phyloP scores from a whole-genome alignment of 1,139 yeast species.

The Diutina scorzettiae region DNA sequence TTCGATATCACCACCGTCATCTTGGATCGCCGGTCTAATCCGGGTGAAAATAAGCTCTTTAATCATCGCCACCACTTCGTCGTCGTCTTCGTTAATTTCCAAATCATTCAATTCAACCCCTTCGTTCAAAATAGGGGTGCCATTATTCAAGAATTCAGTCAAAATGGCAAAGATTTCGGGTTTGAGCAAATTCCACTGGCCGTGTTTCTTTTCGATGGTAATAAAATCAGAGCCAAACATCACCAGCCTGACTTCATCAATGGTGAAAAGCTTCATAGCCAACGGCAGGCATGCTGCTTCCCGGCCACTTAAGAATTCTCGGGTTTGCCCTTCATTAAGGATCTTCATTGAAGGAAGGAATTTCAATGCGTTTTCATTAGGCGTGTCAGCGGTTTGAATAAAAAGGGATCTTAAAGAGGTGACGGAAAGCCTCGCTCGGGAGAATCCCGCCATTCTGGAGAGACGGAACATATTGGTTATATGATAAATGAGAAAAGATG shows the following conservation, averaged over 20 bases:
- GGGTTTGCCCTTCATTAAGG: slow-evolving; percentile 33
- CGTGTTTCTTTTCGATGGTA: slow-evolving; percentile 62
- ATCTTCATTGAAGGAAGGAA: slow-evolving; percentile 34
- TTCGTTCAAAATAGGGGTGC: slow-evolving; percentile 41
- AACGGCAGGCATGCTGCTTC: slow-evolving; percentile 45
- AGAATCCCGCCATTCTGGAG: too few relatives aligned
- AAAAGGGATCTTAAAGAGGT: slow-evolving; percentile 8
- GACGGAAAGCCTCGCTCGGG: too few relatives aligned
- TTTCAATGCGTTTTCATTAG: slow-evolving; percentile 36
- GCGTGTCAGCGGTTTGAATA: slow-evolving; percentile 21
- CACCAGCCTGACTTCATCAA: slow-evolving; percentile 40
- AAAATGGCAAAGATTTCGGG: slow-evolving; percentile 80
- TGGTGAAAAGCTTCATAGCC: slow-evolving; percentile 38
- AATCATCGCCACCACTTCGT: slow-evolving; percentile 75
- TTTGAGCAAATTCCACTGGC: slow-evolving; percentile 68
- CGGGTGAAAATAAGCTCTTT: slow-evolving; percentile 89
- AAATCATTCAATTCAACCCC: slow-evolving; percentile 21
- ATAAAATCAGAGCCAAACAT: slow-evolving; percentile 57
- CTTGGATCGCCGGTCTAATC: slow-evolving; percentile 87
- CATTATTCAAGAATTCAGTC: slow-evolving; percentile 75
- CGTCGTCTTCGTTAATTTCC: slow-evolving; percentile 35
- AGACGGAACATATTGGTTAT: too few relatives aligned
- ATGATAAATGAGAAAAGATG: too few relatives aligned
- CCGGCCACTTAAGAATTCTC: slow-evolving; percentile 42
- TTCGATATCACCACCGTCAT: slow-evolving; percentile 77